phyloP scores from a whole-genome alignment of 139 green algal genomes.

The Coelastrella sp. region DNA sequence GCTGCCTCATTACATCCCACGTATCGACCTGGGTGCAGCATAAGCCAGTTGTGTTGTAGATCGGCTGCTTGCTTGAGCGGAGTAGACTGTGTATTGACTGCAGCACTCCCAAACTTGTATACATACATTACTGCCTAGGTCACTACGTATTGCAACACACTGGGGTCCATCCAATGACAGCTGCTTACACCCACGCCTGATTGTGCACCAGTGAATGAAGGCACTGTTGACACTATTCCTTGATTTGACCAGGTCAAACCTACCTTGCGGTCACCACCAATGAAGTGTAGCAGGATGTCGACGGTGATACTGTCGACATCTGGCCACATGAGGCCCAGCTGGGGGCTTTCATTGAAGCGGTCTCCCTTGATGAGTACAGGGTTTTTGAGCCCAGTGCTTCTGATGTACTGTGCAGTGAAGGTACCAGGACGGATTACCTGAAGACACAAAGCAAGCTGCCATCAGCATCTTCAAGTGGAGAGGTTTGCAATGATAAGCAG shows the following conservation, averaged over 20 bases:
- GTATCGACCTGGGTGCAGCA: constrained; percentile 45
- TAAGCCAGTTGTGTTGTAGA: too few species aligned
- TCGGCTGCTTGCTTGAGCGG: neutral
- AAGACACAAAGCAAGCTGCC: neutral
- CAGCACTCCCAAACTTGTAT: too few species aligned
- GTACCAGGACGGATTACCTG: constrained; percentile 31
- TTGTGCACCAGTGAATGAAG: too few species aligned
- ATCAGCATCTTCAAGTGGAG: too few species aligned
- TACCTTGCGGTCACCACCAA: constrained; percentile 31
- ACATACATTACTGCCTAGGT: too few species aligned
- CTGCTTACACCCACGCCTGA: too few species aligned
- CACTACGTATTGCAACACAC: too few species aligned
- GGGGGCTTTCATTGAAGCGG: constrained; percentile 30
- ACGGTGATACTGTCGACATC: constrained; percentile 37
- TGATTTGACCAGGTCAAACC: neutral
- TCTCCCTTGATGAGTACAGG: constrained; percentile 48
- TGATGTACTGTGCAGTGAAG: constrained; percentile 10
- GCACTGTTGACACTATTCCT: too few species aligned
- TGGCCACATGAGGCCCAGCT: constrained; percentile 41
- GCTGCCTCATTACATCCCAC: constrained; percentile 41
- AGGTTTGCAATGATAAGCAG: too few species aligned
- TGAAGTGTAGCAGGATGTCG: constrained; percentile 12
- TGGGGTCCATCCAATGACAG: too few species aligned
- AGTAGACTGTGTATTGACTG: too few species aligned
- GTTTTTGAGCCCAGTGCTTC: constrained; percentile 16